phyloP scores from a whole-genome alignment of 768 basidiomycete genomes.

The Auriscalpium orientale region DNA sequence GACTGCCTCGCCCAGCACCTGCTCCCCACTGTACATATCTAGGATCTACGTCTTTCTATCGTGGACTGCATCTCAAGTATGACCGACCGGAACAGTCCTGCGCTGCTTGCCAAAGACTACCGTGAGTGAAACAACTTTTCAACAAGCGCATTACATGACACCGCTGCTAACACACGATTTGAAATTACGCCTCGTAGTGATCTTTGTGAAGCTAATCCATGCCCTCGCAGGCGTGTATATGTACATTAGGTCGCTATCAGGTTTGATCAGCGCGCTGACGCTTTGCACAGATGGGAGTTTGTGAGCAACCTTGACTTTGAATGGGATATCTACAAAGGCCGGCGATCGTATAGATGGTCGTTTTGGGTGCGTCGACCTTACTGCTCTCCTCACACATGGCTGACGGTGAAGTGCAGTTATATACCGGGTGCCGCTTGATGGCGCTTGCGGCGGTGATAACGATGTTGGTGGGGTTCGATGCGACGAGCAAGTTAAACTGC shows the following conservation, averaged over 20 bases:
- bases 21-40: no score
- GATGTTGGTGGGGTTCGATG: neutral
- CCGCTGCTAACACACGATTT: no score
- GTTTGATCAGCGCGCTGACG: neutral
- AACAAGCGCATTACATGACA: no score
- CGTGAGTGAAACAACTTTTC: no score
- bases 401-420: neutral
- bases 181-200: neutral
- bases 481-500: neutral
- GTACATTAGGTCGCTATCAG: neutral
- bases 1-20: no score
- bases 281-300: slow-evolving; percentile 2
- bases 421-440: slow-evolving; percentile 8
- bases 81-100: no score
- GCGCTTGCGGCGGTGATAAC: neutral
- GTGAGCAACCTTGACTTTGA: slow-evolving; percentile 4
- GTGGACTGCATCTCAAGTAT: no score
- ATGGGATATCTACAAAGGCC: neutral
- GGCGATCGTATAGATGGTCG: slow-evolving; percentile 1
- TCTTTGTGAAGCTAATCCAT: neutral
- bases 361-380: neutral
- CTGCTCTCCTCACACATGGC: neutral
- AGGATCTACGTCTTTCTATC: no score
- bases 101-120: no score
- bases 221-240: slow-evolving; percentile 6